Conservation (phyloP, 306 rosid species). For the Amphicarpaea edgeworthii region DNA sequence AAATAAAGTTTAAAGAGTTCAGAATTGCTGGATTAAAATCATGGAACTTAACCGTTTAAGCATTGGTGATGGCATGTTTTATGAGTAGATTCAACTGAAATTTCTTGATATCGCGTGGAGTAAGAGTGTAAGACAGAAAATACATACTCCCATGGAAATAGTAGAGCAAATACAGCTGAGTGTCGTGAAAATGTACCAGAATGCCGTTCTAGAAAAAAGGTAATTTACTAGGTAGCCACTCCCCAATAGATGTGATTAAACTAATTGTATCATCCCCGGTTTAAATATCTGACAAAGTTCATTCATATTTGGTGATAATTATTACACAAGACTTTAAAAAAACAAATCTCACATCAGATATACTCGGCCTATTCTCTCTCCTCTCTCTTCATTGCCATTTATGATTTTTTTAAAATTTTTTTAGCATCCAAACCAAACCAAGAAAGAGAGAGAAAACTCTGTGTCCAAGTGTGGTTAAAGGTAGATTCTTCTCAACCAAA, state of each 20-base stretch:
- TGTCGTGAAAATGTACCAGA: conserved; percentile 28
- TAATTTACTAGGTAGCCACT: conserved; percentile 38
- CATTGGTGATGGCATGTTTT: not conserved
- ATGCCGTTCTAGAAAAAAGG: not conserved
- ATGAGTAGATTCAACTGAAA: not conserved
- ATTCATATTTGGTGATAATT: conserved; percentile 46
- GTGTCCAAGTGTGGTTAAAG: not conserved
- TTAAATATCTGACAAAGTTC: conserved; percentile 52
- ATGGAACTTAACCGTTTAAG: not conserved
- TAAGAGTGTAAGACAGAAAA: too few relatives aligned
- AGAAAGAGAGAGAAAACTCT: not conserved
- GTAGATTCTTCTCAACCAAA: conserved; percentile 44
- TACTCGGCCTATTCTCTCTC: conserved; percentile 5
- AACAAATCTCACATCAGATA: conserved; percentile 46
- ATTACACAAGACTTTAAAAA: conserved; percentile 39
- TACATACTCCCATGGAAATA: too few relatives aligned
- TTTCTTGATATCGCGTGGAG: not conserved
- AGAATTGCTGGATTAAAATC: not conserved
- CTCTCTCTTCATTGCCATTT: conserved; percentile 28
- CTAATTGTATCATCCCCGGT: conserved; percentile 46
- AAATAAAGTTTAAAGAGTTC: not conserved
- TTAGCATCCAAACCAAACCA: conserved; percentile 29
- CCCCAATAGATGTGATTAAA: conserved; percentile 8
- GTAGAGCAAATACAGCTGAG: too few relatives aligned
- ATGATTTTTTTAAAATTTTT: conserved; percentile 40